phyloP scores from a whole-genome alignment of 1,284 basidiomycete species.

The Kalmanozyma brasiliensis region DNA sequence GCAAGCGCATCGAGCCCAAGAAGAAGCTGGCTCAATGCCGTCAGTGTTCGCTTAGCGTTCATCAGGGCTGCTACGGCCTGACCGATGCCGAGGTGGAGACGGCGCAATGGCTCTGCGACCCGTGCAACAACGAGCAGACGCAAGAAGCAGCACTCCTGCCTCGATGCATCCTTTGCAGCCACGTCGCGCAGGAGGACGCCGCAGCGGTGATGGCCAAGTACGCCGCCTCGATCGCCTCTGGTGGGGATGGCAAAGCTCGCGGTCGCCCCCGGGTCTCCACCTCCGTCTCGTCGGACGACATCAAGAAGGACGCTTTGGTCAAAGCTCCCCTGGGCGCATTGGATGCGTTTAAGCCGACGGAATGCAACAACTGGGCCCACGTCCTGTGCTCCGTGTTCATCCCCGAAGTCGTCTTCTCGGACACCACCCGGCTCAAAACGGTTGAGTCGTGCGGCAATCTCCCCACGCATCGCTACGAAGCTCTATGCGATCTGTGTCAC shows the following conservation, averaged over 20 bases:
- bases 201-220: slow-evolving; percentile 42
- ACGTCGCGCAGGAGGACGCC: slow-evolving; percentile 36
- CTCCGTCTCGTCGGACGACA: slow-evolving; percentile 8
- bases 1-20: slow-evolving; percentile 61
- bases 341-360: slow-evolving; percentile 89
- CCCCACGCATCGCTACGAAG: slow-evolving; percentile 68
- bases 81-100: slow-evolving; percentile 51
- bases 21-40: slow-evolving; percentile 59
- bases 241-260: slow-evolving; percentile 23
- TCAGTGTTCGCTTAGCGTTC: slow-evolving; percentile 61
- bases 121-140: slow-evolving; percentile 60
- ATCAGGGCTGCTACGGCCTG: slow-evolving; percentile 63
- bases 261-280: slow-evolving; percentile 30
- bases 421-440: slow-evolving; percentile 76
- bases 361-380: slow-evolving; percentile 92
- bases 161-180: slow-evolving; percentile 58
- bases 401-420: slow-evolving; percentile 82
- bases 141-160: slow-evolving; percentile 56
- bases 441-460: slow-evolving; percentile 89
- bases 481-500: slow-evolving; percentile 73
- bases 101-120: slow-evolving; percentile 60
- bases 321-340: slow-evolving; percentile 70
- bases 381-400: slow-evolving; percentile 88
- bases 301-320: slow-evolving; percentile 30
- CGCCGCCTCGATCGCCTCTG: slow-evolving; percentile 12